Conservation (phyloP, 129 eudicot genomes). For the sunflower (Helianthus annuus) region HanXRQr2.0-SUNRISE NC_035433.2:132172641-132173140, state of each 20-base stretch:
- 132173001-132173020: not conserved
- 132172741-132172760: not conserved
- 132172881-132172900: conserved; percentile 63
- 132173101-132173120: not conserved
- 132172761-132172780: not conserved
- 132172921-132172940: conserved; percentile 39
- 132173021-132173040: conserved; percentile 2
- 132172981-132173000: not conserved
- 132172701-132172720: not conserved
- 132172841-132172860: conserved; percentile 36
- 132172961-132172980: conserved; percentile 47
- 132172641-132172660: not conserved
- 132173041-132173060: not conserved
- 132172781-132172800: not conserved
- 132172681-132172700: not conserved
- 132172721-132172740: not conserved
- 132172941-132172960: conserved; percentile 58
- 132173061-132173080: not conserved
- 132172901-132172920: conserved; percentile 74
- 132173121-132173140: not conserved
- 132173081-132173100: conserved; percentile 9
- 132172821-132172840: not conserved
- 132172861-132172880: conserved; percentile 36
- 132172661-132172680: not conserved
- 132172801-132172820: not conserved